These are phyloP conservation scores for Phytophthora ramorum DNA, from an alignment of 352 stramenopile genomes.

Conservation along the genomic window DNA sequence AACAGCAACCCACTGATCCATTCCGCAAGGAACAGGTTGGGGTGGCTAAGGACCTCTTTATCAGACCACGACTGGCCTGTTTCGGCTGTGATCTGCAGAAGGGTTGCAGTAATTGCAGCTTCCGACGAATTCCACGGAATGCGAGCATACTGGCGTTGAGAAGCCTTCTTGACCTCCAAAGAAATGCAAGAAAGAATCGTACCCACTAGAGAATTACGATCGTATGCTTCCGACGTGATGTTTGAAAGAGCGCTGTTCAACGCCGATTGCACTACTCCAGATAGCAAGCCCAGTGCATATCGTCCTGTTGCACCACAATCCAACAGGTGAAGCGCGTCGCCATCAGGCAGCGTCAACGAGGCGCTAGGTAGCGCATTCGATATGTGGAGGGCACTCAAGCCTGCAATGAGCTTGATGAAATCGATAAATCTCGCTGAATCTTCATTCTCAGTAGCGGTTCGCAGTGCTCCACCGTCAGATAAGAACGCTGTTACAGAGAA, in stretches of 20 bases:
- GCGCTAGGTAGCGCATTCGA: slow-evolving; percentile 36
- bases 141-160: slow-evolving; percentile 78
- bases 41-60: slow-evolving; percentile 80
- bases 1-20: slow-evolving; percentile 86
- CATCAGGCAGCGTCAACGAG: slow-evolving; percentile 40
- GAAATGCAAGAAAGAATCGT: slow-evolving; percentile 68
- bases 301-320: slow-evolving; percentile 65
- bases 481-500: slow-evolving; percentile 68
- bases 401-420: slow-evolving; percentile 86
- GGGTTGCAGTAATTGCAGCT: slow-evolving; percentile 68
- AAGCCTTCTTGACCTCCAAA: slow-evolving; percentile 69
- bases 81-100: slow-evolving; percentile 77
- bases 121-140: slow-evolving; percentile 87
- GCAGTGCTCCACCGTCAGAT: slow-evolving; percentile 13
- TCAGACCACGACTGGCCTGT: slow-evolving; percentile 81
- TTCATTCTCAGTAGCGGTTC: slow-evolving; percentile 26
- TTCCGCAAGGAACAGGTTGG: slow-evolving; percentile 87
- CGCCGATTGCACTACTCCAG: slow-evolving; percentile 53
- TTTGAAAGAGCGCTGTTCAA: slow-evolving; percentile 45
- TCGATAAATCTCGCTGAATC: slow-evolving; percentile 70
- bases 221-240: slow-evolving; percentile 17
- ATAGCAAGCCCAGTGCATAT: slow-evolving; percentile 61
- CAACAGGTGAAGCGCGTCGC: slow-evolving; percentile 57
- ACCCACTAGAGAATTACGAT: slow-evolving; percentile 51
- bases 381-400: slow-evolving; percentile 60